A percentile compares a stretch with the other conserved stretches of the same genome.
Conservation (phyloP, 2,329 filamentous ascomycete species). For the Cladophialophora immunda region DNA sequence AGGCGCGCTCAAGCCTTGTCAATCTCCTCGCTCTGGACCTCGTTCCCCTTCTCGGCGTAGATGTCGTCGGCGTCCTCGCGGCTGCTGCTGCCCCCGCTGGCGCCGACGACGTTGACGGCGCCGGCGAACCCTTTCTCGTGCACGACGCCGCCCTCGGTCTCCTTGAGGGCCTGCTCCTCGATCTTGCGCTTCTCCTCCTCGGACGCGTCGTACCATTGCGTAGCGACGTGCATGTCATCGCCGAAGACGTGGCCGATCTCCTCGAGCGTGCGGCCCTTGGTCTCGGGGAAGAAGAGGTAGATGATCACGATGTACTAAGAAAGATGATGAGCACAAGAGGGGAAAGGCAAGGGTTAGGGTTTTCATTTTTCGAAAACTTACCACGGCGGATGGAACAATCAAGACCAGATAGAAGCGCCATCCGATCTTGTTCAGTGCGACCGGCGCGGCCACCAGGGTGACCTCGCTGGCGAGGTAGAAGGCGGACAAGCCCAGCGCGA, state of each 20-base stretch:
- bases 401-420: conserved; percentile 47
- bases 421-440: conserved; percentile 46
- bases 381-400: conserved; percentile 36
- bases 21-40: background rate
- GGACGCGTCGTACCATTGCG: conserved; percentile 40
- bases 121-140: conserved; percentile 19
- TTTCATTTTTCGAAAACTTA: background rate
- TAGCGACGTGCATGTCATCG: conserved; percentile 43
- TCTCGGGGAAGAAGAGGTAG: conserved; percentile 46
- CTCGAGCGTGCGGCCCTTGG: conserved; percentile 46
- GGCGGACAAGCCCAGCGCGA: conserved; percentile 35
- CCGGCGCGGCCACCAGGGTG: conserved; percentile 40
- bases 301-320: conserved; percentile 52
- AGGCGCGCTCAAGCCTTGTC: background rate
- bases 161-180: conserved; percentile 25
- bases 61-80: background rate
- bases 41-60: background rate
- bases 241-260: conserved; percentile 45
- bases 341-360: background rate
- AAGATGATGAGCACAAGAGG: conserved; percentile 72
- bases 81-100: background rate
- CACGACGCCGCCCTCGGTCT: conserved; percentile 31
- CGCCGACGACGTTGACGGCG: background rate
- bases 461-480: conserved; percentile 36
- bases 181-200: conserved; percentile 42